Conservation (phyloP, 2,329 filamentous ascomycete species). For the Cytospora chrysosperma region DNA sequence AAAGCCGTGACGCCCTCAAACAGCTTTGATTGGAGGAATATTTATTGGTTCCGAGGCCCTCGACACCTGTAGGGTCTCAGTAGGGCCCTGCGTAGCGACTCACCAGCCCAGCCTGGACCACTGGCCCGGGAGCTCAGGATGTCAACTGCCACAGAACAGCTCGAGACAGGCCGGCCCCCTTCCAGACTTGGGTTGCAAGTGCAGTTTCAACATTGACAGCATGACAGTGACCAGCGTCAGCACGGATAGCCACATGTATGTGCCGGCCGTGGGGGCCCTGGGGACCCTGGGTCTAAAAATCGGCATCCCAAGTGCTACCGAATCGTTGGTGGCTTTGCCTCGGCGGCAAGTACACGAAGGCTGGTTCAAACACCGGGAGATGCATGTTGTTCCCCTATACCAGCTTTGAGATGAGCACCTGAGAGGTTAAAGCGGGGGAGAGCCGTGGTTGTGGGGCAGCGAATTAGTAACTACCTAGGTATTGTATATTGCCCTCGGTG, state of each 20-base stretch:
- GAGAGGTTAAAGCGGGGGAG: no score
- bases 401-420: not conserved
- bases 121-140: not conserved
- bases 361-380: not conserved
- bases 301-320: not conserved
- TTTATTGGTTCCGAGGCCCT: not conserved
- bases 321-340: not conserved
- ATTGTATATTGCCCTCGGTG: not conserved
- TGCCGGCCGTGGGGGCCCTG: not conserved
- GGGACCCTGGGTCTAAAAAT: no score
- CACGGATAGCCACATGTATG: not conserved
- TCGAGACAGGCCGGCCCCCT: not conserved
- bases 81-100: not conserved
- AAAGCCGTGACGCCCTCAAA: not conserved
- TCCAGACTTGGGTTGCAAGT: not conserved
- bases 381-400: not conserved
- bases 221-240: not conserved
- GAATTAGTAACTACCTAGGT: no score
- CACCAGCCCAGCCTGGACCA: not conserved
- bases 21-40: not conserved
- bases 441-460: no score
- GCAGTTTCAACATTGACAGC: not conserved
- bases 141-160: conserved; percentile 5
- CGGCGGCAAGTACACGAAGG: not conserved
- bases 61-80: not conserved